Base-by-base conservation (phyloP, 1,139 yeast species). In the Arxiozyma telluris region DNA sequence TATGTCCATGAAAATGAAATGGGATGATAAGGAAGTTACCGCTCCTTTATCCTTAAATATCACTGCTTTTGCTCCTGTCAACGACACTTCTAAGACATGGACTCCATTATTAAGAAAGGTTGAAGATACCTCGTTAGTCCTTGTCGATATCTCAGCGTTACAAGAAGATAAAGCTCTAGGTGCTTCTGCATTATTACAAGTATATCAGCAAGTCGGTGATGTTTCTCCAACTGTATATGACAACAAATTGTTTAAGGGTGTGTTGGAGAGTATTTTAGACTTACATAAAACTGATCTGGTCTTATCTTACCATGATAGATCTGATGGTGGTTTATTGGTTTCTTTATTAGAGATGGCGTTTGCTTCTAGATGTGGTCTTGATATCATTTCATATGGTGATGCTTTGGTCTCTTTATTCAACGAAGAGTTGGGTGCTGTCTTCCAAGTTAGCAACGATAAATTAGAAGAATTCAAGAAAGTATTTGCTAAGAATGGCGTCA, bases 1-100 rank as follows among this genome's bases (percentile, higher is more conserved):
- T 50, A 90, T 93, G 97, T 91, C 98, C 34, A 91, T 94, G 98
- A 90, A 90, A 75, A 94, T 94, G 98, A 85, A 87, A 68, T 94
- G 98, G 98, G 93, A 81, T 56, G 81, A 83, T 60, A 87, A 85
- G 66, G 96, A 89, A 71, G 98, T 94, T 46, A 84, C 95, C 59
- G 90, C 98, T 38, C 99, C 99, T 50, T 76, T 94, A 67, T 85
- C 98, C n/a, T 80, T 91, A 63, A 86, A 88, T 52, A 79, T 93
- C 60, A 91, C 98, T 41, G 94, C 98, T 0, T 94, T 93, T 70
- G 88, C 87, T 54, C 88, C 96, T 51, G 97, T 94, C 51, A 76
- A 75, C 49, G 79, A 91, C 68, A 93, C 96, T 44, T 78, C 90
- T 48, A 83, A 81, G 57, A 93, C 98, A 6, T 94, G 98, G 98